Conservation (phyloP, 495 filamentous ascomycete genomes). For the Trichocladium antarcticum region DNA sequence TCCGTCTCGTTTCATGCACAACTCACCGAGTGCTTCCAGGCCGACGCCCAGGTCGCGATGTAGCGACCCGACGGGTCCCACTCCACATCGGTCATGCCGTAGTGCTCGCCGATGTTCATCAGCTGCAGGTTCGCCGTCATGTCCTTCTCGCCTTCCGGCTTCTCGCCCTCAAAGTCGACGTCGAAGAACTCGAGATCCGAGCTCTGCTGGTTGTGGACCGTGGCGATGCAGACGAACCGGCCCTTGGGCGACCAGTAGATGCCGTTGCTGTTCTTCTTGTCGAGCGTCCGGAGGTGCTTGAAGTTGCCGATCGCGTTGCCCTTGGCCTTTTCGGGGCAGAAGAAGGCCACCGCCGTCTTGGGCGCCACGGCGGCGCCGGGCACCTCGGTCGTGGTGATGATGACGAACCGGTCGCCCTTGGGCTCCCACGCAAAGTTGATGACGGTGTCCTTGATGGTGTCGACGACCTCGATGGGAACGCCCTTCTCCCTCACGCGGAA, state of each 20-base stretch:
- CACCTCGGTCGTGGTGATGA: slow-evolving; percentile 88
- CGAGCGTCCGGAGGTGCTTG: slow-evolving; percentile 81
- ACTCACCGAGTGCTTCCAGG: slow-evolving; percentile 90
- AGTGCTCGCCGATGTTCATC: slow-evolving; percentile 88
- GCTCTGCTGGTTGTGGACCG: slow-evolving; percentile 80
- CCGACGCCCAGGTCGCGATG: slow-evolving; percentile 79
- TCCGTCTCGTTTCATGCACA: neutral
- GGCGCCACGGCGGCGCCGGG: slow-evolving; percentile 66
- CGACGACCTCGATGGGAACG: slow-evolving; percentile 94
- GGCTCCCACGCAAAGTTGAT: slow-evolving; percentile 99
- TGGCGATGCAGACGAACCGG: slow-evolving; percentile 84
- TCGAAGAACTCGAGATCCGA: slow-evolving; percentile 97
- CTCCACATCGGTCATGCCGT: slow-evolving; percentile 92
- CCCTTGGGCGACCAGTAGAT: slow-evolving; percentile 99
- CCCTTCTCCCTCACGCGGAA: slow-evolving; percentile 95
- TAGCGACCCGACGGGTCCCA: slow-evolving; percentile 96
- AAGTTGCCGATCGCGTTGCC: slow-evolving; percentile 71
- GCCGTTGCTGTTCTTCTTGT: slow-evolving; percentile 98
- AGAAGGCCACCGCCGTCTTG: slow-evolving; percentile 91
- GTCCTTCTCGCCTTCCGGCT: slow-evolving; percentile 82
- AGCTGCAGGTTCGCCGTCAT: slow-evolving; percentile 86
- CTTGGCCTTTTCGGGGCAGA: slow-evolving; percentile 88
- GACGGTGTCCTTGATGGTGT: slow-evolving; percentile 92
- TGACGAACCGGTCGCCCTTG: slow-evolving; percentile 89
- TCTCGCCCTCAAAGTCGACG: slow-evolving; percentile 94